These are phyloP conservation scores for Cubamyces sp. DNA, from an alignment of 768 basidiomycete species.

Conservation along the genomic window DNA sequence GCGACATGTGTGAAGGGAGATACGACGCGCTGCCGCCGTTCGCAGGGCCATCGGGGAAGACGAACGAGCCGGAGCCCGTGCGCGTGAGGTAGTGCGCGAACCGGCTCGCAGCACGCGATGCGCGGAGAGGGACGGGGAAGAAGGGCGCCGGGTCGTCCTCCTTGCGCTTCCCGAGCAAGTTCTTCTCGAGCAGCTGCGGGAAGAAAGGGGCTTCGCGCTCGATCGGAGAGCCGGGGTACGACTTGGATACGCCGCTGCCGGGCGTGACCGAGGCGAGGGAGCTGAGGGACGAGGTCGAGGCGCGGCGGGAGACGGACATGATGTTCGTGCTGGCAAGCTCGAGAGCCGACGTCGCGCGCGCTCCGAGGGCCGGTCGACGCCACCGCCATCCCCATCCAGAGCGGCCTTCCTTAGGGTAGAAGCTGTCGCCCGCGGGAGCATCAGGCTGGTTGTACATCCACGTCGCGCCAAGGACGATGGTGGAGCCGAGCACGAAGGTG, in stretches of 20 bases:
- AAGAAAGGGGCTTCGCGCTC: slow-evolving; percentile 32
- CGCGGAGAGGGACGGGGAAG: slow-evolving; percentile 28
- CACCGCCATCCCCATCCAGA: slow-evolving; percentile 32
- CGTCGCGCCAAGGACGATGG: slow-evolving; percentile 85
- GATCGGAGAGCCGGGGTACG: slow-evolving; percentile 31
- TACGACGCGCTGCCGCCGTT: neutral
- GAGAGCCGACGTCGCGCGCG: slow-evolving; percentile 31
- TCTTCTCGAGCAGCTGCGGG: slow-evolving; percentile 31
- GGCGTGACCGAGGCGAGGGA: slow-evolving; percentile 27
- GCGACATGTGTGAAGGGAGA: slow-evolving; percentile 17
- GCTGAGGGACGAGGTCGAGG: slow-evolving; percentile 35
- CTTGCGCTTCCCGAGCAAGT: slow-evolving; percentile 28
- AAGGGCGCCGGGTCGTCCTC: slow-evolving; percentile 26
- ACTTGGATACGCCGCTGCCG: slow-evolving; percentile 18
- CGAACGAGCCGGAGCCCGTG: slow-evolving; percentile 30
- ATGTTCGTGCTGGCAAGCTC: slow-evolving; percentile 28
- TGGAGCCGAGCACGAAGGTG: slow-evolving; percentile 83
- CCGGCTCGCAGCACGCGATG: slow-evolving; percentile 24
- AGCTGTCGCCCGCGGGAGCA: slow-evolving; percentile 16
- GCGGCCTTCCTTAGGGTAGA: slow-evolving; percentile 18
- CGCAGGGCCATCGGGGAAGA: slow-evolving; percentile 10
- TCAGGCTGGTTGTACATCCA: slow-evolving; percentile 92
- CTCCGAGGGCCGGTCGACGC: slow-evolving; percentile 21
- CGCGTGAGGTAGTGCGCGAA: slow-evolving; percentile 28
- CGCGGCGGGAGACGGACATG: slow-evolving; percentile 32